phyloP scores from a whole-genome alignment of 2,329 filamentous ascomycete species.

The Talaromyces islandicus region DNA sequence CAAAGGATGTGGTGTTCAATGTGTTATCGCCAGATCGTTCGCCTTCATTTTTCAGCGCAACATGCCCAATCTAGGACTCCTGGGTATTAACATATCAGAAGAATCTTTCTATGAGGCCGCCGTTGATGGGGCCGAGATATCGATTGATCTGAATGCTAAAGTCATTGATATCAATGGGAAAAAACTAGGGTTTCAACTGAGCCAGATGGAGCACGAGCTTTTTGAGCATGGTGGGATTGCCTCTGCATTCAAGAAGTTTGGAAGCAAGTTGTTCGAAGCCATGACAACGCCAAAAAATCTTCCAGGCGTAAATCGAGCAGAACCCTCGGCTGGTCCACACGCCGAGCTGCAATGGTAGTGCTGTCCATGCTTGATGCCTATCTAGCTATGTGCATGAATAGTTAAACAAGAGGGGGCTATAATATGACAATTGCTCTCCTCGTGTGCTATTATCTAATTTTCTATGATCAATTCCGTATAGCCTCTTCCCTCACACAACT shows the following conservation, averaged over 20 bases:
- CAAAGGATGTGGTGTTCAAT: constrained; percentile 29
- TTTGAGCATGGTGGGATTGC: constrained; percentile 33
- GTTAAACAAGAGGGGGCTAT: background rate
- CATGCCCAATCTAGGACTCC: constrained; percentile 40
- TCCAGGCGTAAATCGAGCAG: background rate
- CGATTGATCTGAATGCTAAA: constrained; percentile 26
- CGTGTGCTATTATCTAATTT: background rate
- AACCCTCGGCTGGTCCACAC: background rate
- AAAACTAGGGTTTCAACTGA: constrained; percentile 31
- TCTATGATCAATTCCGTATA: background rate
- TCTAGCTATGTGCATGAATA: background rate
- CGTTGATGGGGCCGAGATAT: constrained; percentile 29
- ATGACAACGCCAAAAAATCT: constrained; percentile 14
- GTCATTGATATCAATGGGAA: constrained; percentile 17
- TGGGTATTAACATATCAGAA: constrained; percentile 38
- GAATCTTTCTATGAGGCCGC: constrained; percentile 33
- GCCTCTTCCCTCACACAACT: background rate
- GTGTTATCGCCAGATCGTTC: constrained; percentile 41
- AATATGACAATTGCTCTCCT: background rate
- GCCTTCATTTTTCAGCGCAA: constrained; percentile 45
- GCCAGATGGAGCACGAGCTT: constrained; percentile 35
- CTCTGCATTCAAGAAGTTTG: constrained; percentile 35
- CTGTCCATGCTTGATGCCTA: background rate
- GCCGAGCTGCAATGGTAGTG: constrained; percentile 5
- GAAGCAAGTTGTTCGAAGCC: constrained; percentile 27